Base-by-base conservation (phyloP, 2,329 filamentous ascomycete species). In the Monosporascus sp. region DNA sequence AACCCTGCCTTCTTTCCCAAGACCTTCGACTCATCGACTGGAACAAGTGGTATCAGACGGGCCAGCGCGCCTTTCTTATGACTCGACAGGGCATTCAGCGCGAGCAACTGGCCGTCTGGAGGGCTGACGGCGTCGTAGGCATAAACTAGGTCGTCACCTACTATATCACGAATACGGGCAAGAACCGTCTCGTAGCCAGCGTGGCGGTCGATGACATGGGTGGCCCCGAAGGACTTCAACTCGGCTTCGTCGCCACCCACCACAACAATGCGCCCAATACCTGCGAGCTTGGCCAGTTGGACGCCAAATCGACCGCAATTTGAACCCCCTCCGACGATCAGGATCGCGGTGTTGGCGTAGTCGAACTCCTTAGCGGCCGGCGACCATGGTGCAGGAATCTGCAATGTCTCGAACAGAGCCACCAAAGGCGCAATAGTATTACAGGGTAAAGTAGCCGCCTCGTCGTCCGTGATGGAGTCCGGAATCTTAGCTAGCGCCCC, bases 161-260 rank as follows among this genome's bases (percentile, higher is more conserved):
- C 70, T 7, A 73, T 58, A 2, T 55, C 62, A 1, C 66, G 64
- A 51, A 75, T 68, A n/a, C 66, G 60, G 0, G 51, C 54, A 0
- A 63, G 56, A 2, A 74, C 60, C 3, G 65, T 63, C 9, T 71
- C 65, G 35, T 67, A 37, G 7, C 58, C 55, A 1, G 60, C 66
- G 50, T 74, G 66, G 5, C 74, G 71, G 50, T 73, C 69, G n/a
- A 75, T 55, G 2, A 75, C 64, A 55, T 74, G 66, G 1, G 72
- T 75, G 1, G 74, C 74, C 1, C 74, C 73, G 18, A 61, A 65
- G 7, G 37, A 51, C 43, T 62, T 67, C 28, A 76, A 56, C 51
- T 69, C 63, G 5, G 52, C 55, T 22, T 66, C 65, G 9, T 65
- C 54, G 1, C 68, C 68, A 20, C 66, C 68, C 0, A 70, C 67